A percentile compares a stretch with the other conserved stretches of the same genome.
Evolutionary conservation across 257 asterid species (phyloP).

Genomic region (Fraxinus excelsior): DNA sequence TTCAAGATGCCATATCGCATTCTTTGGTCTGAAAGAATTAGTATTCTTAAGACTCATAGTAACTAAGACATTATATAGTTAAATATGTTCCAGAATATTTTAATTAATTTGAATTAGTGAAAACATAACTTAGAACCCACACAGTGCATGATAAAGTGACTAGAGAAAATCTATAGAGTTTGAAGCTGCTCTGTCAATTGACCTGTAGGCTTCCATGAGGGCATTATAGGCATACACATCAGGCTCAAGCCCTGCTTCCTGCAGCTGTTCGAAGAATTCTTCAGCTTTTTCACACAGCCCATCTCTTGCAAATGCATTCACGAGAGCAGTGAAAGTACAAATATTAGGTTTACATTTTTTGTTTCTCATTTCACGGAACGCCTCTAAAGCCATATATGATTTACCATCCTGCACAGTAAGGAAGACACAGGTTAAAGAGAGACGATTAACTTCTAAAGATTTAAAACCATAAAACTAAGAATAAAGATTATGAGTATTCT

Average conservation of each 20-base stretch:
- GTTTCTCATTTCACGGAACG: conserved; percentile 68
- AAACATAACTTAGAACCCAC: not conserved
- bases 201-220: conserved; percentile 95
- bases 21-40: not conserved
- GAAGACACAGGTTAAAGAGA: conserved; percentile 18
- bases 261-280: conserved; percentile 75
- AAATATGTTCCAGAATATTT: not conserved
- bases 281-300: conserved; percentile 88
- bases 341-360: conserved; percentile 74
- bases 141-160: not conserved
- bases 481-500: not conserved
- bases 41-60: not conserved
- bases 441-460: not conserved
- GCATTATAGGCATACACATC: conserved; percentile 87
- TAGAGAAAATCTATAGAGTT: not conserved
- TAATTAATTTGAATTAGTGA: not conserved
- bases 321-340: conserved; percentile 80
- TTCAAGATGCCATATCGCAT: not conserved
- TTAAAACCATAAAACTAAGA: not conserved
- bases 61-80: not conserved
- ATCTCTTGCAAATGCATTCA: conserved; percentile 83
- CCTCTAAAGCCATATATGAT: conserved; percentile 81
- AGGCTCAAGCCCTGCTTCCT: conserved; percentile 86
- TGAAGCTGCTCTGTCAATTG: not conserved
- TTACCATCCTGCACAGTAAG: conserved; percentile 50